phyloP scores from a whole-genome alignment of 768 basidiomycete genomes.

The Tylopilus vinaceipallidus region DNA sequence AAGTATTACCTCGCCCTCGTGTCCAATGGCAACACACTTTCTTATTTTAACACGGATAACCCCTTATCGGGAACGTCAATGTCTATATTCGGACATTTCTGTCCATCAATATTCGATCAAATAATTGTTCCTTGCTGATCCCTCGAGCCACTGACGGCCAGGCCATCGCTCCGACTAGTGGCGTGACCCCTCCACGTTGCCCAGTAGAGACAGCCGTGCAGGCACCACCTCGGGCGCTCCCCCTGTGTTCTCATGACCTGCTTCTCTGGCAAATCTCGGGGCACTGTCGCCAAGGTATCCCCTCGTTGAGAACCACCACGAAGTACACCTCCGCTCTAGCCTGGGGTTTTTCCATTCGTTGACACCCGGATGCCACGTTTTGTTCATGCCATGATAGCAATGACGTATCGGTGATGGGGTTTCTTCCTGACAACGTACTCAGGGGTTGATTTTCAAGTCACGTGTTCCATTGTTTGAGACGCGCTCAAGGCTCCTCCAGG shows the following conservation, averaged over 20 bases:
- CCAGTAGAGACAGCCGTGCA: neutral
- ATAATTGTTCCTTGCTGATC: slow-evolving; percentile 8
- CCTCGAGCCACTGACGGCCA: too few species aligned
- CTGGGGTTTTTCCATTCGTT: neutral
- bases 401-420: too few species aligned
- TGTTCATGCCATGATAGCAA: neutral
- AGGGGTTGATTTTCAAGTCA: slow-evolving; percentile 20
- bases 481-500: neutral
- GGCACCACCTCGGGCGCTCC: neutral
- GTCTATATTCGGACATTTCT: neutral
- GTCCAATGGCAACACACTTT: slow-evolving; percentile 4
- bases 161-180: too few species aligned
- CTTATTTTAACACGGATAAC: slow-evolving; percentile 9
- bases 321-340: neutral
- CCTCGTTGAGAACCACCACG: neutral
- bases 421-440: neutral
- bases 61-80: slow-evolving; percentile 6
- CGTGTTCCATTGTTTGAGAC: neutral
- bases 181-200: slow-evolving; percentile 3
- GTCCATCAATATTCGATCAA: slow-evolving; percentile 7
- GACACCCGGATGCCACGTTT: neutral
- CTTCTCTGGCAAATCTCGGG: neutral
- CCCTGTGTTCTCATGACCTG: neutral
- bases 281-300: neutral
- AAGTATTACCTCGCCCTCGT: slow-evolving; percentile 10